A percentile compares a stretch with the other conserved stretches of the same genome.
These are phyloP conservation scores for Penicillium odoratum DNA, from an alignment of 495 filamentous ascomycete species.

Conservation along the genomic window DNA sequence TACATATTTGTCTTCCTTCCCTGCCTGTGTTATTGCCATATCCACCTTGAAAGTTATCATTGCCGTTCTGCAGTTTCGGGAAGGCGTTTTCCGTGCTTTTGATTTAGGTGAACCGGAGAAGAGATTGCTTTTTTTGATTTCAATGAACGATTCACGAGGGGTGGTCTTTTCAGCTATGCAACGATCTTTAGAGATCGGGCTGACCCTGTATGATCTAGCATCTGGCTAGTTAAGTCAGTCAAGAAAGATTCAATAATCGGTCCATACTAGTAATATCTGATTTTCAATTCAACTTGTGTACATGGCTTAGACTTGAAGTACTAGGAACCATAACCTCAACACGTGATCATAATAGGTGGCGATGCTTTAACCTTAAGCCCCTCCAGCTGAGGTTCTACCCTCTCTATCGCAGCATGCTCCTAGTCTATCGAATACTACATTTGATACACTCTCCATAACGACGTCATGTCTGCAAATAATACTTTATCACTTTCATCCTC, in stretches of 20 bases:
- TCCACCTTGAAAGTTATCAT: neutral
- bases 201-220: conserved; percentile 16
- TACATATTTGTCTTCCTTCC: conserved; percentile 9
- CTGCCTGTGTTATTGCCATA: conserved; percentile 13
- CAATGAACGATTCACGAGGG: conserved; percentile 17
- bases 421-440: neutral
- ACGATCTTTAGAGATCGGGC: conserved; percentile 9
- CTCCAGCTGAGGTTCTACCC: neutral
- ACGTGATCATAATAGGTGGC: conserved; percentile 12
- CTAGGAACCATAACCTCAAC: neutral
- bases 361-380: conserved; percentile 5
- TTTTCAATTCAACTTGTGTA: no score
- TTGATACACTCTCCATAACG: neutral
- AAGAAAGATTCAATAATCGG: neutral
- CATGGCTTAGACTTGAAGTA: no score
- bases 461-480: neutral
- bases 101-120: conserved; percentile 10
- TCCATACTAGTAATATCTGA: neutral
- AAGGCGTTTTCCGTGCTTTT: conserved; percentile 11
- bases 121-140: conserved; percentile 17
- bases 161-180: neutral
- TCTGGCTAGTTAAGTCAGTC: conserved; percentile 9
- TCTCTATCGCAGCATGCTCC: neutral
- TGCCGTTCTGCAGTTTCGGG: conserved; percentile 5
- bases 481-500: neutral